These are phyloP conservation scores for Erigeron philadelphicus DNA, from an alignment of 140 eudicot genomes.

Conservation along the genomic window DNA sequence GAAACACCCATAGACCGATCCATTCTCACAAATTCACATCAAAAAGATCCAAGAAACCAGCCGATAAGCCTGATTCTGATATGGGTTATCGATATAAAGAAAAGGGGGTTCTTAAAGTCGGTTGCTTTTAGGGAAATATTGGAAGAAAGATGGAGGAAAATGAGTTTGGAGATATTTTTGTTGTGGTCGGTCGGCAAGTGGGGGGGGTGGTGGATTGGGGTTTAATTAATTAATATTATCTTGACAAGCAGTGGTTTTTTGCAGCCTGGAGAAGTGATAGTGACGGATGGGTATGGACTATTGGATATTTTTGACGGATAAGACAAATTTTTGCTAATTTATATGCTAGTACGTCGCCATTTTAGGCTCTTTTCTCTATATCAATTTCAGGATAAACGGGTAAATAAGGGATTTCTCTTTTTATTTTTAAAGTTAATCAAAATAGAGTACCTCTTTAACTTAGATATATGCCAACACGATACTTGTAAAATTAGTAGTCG, in stretches of 20 bases:
- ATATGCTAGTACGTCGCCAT: slow-evolving; percentile 21
- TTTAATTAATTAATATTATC: not conserved
- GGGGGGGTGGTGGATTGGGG: slow-evolving; percentile 22
- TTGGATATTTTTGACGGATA: slow-evolving; percentile 10
- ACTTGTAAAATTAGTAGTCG: too few species aligned
- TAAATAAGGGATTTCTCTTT: not conserved
- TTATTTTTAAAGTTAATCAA: not conserved
- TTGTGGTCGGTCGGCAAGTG: slow-evolving; percentile 50
- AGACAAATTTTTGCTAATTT: not conserved
- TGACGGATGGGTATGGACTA: slow-evolving; percentile 26
- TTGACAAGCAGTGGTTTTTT: slow-evolving; percentile 26
- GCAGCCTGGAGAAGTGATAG: slow-evolving; percentile 33
- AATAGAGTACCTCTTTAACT: too few species aligned
- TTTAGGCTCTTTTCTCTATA: not conserved
- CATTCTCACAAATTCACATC: slow-evolving; percentile 34
- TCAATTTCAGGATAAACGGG: too few species aligned
- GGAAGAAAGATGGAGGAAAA: not conserved
- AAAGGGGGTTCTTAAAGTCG: slow-evolving; percentile 20
- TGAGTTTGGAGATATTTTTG: slow-evolving; percentile 22
- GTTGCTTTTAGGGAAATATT: slow-evolving; percentile 33
- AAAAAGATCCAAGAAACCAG: slow-evolving; percentile 15
- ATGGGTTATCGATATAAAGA: too few species aligned
- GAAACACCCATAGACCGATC: slow-evolving; percentile 48
- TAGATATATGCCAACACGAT: too few species aligned
- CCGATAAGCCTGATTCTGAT: too few species aligned